phyloP scores from a whole-genome alignment of 164 flowering plant species.

The Annona cherimola region DNA sequence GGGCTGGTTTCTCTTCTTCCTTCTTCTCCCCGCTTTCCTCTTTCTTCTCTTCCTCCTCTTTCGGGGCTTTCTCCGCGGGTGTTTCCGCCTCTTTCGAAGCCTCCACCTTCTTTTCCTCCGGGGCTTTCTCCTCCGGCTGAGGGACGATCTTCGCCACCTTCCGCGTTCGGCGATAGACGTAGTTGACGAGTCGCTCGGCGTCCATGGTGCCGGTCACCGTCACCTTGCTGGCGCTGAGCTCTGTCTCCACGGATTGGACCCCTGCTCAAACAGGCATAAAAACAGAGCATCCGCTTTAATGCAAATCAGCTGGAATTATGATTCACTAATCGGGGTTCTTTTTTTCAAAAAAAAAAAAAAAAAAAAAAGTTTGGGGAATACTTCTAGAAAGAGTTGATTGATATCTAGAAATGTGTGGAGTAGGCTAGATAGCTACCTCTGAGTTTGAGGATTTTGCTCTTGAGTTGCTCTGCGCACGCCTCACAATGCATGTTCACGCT shows the following conservation, averaged over 20 bases:
- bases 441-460: conserved; percentile 84
- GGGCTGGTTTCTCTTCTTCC: conserved; percentile 16
- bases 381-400: too few relatives aligned
- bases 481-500: conserved; percentile 92
- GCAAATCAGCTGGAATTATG: neutral
- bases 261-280: conserved; percentile 34
- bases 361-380: too few relatives aligned
- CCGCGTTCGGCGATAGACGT: conserved; percentile 74
- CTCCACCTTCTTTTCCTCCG: conserved; percentile 32
- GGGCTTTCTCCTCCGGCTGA: conserved; percentile 40
- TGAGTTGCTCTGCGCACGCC: conserved; percentile 85
- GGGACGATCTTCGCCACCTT: conserved; percentile 79
- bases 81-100: conserved; percentile 20
- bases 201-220: conserved; percentile 92
- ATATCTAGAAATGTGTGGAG: too few relatives aligned
- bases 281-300: neutral
- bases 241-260: conserved; percentile 70
- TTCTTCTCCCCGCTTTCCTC: conserved; percentile 17
- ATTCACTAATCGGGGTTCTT: neutral
- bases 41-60: conserved; percentile 14
- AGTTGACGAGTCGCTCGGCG: conserved; percentile 63
- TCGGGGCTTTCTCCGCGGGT: conserved; percentile 23
- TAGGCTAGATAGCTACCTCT: conserved; percentile 44
- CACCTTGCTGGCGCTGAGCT: conserved; percentile 58
- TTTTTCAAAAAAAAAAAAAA: too few relatives aligned